Percentiles rank a stretch among this genome's conserved stretches.
Evolutionary conservation across 352 stramenopile genomes (phyloP).

Genomic region (Phytophthora pistaciae): DNA sequence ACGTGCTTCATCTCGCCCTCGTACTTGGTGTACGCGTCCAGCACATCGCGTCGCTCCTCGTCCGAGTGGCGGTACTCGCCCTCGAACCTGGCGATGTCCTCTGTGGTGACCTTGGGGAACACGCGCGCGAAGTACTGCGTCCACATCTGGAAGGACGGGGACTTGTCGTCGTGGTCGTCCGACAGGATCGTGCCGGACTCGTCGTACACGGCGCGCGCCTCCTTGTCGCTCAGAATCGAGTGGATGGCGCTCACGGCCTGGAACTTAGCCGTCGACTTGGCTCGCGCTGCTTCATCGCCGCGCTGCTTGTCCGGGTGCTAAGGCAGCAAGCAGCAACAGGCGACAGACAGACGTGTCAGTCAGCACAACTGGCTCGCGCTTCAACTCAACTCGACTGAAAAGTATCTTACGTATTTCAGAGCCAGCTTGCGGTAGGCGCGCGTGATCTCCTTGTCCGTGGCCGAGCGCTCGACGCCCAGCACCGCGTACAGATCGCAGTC

Average conservation of each 20-base stretch:
- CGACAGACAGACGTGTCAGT: background rate
- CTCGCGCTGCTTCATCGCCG: slow-evolving; percentile 63
- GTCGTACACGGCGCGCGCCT: slow-evolving; percentile 85
- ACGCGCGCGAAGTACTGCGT: slow-evolving; percentile 89
- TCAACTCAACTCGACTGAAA: slow-evolving; percentile 7
- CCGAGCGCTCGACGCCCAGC: slow-evolving; percentile 60
- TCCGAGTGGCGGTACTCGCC: slow-evolving; percentile 85
- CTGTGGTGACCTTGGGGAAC: slow-evolving; percentile 88
- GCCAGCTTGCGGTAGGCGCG: slow-evolving; percentile 73
- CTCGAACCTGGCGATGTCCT: slow-evolving; percentile 85
- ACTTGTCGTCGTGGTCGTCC: slow-evolving; percentile 59
- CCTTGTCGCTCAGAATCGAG: slow-evolving; percentile 80
- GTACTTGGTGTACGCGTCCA: slow-evolving; percentile 79
- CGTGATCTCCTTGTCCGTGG: slow-evolving; percentile 79
- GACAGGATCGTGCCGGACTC: slow-evolving; percentile 79
- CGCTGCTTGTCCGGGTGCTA: slow-evolving; percentile 93
- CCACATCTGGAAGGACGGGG: slow-evolving; percentile 75
- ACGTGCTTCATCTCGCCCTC: slow-evolving; percentile 85
- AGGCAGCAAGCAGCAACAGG: background rate
- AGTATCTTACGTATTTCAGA: slow-evolving; percentile 54
- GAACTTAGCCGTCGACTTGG: slow-evolving; percentile 81
- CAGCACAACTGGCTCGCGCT: background rate
- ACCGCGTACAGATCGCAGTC: slow-evolving; percentile 85
- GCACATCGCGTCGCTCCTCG: slow-evolving; percentile 84
- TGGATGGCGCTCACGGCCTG: slow-evolving; percentile 90